These are phyloP conservation scores for Eleusine coracana DNA, from an alignment of 176 grass and related monocot species.

Conservation along the genomic window DNA sequence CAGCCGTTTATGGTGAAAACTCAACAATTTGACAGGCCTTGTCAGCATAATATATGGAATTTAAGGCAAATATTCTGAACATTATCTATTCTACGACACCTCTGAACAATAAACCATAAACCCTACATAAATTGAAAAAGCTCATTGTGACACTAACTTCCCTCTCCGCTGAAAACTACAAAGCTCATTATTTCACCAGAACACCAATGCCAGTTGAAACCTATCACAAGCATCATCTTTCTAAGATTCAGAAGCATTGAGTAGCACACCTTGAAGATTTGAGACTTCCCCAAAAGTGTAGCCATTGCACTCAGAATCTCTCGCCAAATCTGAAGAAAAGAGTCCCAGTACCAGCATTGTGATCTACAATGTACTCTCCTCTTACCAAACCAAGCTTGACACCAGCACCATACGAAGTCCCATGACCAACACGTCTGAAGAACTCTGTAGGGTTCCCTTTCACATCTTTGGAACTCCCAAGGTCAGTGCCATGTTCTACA, in stretches of 20 bases:
- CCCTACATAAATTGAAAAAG: conserved; percentile 25
- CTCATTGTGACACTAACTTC: conserved; percentile 27
- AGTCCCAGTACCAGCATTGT: conserved; percentile 83
- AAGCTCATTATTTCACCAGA: conserved; percentile 45
- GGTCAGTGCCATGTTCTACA: conserved; percentile 87
- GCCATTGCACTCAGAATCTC: conserved; percentile 62
- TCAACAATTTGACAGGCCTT: conserved; percentile 4
- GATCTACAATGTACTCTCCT: conserved; percentile 90
- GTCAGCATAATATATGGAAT: conserved; percentile 20
- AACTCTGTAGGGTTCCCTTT: conserved; percentile 97
- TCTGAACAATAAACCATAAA: conserved; percentile 18
- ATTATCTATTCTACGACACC: conserved; percentile 32
- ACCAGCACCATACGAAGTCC: conserved; percentile 91
- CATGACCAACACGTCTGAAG: conserved; percentile 78
- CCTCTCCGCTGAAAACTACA: conserved; percentile 31
- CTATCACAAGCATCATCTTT: conserved; percentile 21
- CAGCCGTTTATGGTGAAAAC: background rate
- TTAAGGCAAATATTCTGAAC: conserved; percentile 10
- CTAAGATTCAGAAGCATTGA: background rate
- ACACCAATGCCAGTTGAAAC: conserved; percentile 20
- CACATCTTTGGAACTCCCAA: conserved; percentile 93
- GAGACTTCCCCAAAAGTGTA: background rate
- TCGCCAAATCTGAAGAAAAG: conserved; percentile 94
- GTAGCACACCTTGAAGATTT: conserved; percentile 7
- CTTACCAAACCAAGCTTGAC: conserved; percentile 94